Percentiles rank a stretch among this genome's conserved stretches.
These are phyloP conservation scores for Petunia axillaris DNA, from an alignment of 257 asterid species.

Conservation along the genomic window DNA sequence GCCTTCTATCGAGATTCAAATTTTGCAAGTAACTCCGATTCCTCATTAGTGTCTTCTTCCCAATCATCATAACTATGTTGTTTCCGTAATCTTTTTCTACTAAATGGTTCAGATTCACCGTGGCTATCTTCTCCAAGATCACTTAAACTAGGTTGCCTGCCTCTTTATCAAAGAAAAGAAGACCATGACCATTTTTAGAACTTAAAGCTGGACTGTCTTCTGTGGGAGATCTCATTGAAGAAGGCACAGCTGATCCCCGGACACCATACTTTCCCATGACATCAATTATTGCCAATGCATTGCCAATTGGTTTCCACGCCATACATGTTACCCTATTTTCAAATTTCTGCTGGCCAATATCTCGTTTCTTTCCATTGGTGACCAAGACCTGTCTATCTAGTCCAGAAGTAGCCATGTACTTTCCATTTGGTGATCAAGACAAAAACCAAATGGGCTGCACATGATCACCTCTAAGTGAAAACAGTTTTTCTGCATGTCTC, in stretches of 20 bases:
- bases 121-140: conserved; percentile 75
- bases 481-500: conserved; percentile 89
- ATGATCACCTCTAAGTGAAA: conserved; percentile 92
- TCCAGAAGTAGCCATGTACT: conserved; percentile 94
- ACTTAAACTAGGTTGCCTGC: conserved; percentile 75
- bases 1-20: conserved; percentile 63
- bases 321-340: conserved; percentile 70
- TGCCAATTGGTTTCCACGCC: conserved; percentile 96
- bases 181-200: conserved; percentile 63
- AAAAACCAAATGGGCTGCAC: conserved; percentile 75
- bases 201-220: conserved; percentile 69
- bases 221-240: conserved; percentile 93
- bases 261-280: conserved; percentile 80
- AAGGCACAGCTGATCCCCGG: conserved; percentile 91
- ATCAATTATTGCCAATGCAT: conserved; percentile 89
- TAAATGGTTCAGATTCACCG: conserved; percentile 63
- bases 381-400: conserved; percentile 80
- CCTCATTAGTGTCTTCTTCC: conserved; percentile 61
- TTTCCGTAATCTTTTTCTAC: conserved; percentile 72
- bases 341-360: conserved; percentile 89
- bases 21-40: conserved; percentile 55
- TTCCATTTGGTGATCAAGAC: conserved; percentile 98
- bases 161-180: conserved; percentile 68
- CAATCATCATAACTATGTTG: conserved; percentile 48
- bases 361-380: conserved; percentile 87